Percentiles rank a stretch among this genome's conserved stretches.
phyloP scores from a whole-genome alignment of 106 monocot species.

The Chionographis japonica region DNA sequence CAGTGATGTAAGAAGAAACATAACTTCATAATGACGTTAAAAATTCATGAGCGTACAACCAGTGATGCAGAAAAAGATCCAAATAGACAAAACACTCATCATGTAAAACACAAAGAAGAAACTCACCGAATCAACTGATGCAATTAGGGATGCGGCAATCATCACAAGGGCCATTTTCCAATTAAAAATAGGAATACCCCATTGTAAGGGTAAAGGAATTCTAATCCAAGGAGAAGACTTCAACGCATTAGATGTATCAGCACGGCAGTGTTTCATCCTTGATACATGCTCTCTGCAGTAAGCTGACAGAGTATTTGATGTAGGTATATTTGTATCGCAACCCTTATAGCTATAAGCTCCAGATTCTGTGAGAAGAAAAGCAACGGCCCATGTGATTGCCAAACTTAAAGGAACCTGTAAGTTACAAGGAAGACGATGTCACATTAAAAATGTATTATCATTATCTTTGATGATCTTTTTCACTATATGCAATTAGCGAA shows the following conservation, averaged over 20 bases:
- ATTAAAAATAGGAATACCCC: slow-evolving; percentile 90
- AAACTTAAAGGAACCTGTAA: slow-evolving; percentile 81
- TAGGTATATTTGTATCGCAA: slow-evolving; percentile 72
- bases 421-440: neutral
- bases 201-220: slow-evolving; percentile 89
- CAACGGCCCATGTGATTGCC: slow-evolving; percentile 81
- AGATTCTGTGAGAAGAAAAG: slow-evolving; percentile 77
- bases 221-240: slow-evolving; percentile 93
- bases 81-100: neutral
- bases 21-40: too few relatives aligned
- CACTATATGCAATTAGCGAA: neutral
- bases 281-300: slow-evolving; percentile 82
- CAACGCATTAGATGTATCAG: slow-evolving; percentile 70
- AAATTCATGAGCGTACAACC: too few relatives aligned
- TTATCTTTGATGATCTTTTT: neutral
- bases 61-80: neutral
- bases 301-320: slow-evolving; percentile 72
- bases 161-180: slow-evolving; percentile 85
- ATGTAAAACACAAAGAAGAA: neutral
- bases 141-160: slow-evolving; percentile 78
- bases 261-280: slow-evolving; percentile 91
- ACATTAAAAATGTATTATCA: neutral
- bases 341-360: slow-evolving; percentile 78
- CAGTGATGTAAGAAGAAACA: too few relatives aligned
- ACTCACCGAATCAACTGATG: slow-evolving; percentile 92